These are phyloP conservation scores for Kwoniella bestiolae DNA, from an alignment of 768 basidiomycete species.

Conservation along the genomic window DNA sequence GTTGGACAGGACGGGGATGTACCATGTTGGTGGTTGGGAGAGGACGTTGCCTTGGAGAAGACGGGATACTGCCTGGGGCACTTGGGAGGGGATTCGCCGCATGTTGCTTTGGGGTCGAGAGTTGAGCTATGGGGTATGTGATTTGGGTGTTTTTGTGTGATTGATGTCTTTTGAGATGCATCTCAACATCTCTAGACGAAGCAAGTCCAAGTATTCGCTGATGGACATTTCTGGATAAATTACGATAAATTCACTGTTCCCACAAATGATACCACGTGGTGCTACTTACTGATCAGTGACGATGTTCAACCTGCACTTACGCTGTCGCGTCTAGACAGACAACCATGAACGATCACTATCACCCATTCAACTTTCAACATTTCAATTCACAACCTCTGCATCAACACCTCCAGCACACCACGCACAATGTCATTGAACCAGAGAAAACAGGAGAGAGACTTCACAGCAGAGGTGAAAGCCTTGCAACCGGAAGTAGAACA, in stretches of 20 bases:
- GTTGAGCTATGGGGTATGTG: not conserved
- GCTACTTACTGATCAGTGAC: not conserved
- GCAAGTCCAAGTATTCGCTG: not conserved
- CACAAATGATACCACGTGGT: not conserved
- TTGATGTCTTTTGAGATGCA: not conserved
- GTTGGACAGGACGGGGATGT: conserved; percentile 77
- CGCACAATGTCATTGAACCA: conserved; percentile 36
- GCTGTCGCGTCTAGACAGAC: conserved; percentile 16
- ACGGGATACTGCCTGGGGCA: conserved; percentile 83
- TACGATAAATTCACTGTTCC: not conserved
- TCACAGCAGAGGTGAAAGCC: conserved; percentile 76
- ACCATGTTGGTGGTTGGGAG: conserved; percentile 76
- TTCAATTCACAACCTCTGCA: not conserved
- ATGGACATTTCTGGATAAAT: conserved; percentile 17
- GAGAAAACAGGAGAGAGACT: conserved; percentile 66
- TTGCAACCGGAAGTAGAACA: conserved; percentile 71
- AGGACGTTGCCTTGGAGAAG: conserved; percentile 71
- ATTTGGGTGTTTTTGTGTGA: not conserved
- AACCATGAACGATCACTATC: not conserved
- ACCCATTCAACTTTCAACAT: not conserved
- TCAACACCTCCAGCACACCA: not conserved
- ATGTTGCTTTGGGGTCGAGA: conserved; percentile 12
- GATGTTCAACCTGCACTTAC: not conserved
- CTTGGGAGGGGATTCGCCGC: conserved; percentile 72
- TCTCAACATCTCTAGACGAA: no score